A percentile compares a stretch with the other conserved stretches of the same genome.
Conservation (phyloP, 2,329 filamentous ascomycete genomes). For the Penicillium sp. region DNA sequence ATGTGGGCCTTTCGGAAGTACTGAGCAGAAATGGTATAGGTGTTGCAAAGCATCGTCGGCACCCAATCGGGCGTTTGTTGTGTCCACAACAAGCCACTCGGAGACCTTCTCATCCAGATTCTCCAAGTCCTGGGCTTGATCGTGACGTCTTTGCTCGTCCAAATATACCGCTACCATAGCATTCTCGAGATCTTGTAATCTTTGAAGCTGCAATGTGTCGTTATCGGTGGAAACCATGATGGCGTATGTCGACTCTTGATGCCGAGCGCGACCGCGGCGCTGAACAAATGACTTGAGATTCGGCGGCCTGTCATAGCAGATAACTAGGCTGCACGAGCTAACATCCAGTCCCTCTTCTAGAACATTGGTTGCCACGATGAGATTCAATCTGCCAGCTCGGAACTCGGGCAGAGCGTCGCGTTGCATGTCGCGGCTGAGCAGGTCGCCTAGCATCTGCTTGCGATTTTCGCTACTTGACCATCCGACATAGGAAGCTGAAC, state of each 20-base stretch:
- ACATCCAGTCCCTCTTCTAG: conserved; percentile 59
- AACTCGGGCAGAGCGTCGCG: conserved; percentile 51
- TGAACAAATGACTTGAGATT: conserved; percentile 62
- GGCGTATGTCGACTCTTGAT: conserved; percentile 49
- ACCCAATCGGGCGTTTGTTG: conserved; percentile 56
- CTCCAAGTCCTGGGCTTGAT: conserved; percentile 47
- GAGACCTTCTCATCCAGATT: conserved; percentile 38
- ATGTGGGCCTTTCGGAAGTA: conserved; percentile 52
- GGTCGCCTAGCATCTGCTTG: conserved; percentile 47
- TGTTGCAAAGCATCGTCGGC: conserved; percentile 69
- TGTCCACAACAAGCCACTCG: conserved; percentile 38
- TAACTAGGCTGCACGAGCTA: conserved; percentile 58
- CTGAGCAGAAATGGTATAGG: conserved; percentile 72
- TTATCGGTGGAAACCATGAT: conserved; percentile 45
- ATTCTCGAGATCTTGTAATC: conserved; percentile 63
- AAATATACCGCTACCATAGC: conserved; percentile 67
- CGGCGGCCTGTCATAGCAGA: conserved; percentile 58
- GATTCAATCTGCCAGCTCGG: conserved; percentile 47
- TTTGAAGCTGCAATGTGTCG: conserved; percentile 32
- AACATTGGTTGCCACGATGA: conserved; percentile 55
- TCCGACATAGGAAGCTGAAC: conserved; percentile 43
- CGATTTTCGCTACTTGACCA: conserved; percentile 40
- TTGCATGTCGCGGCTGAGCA: conserved; percentile 46
- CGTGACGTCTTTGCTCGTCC: conserved; percentile 53
- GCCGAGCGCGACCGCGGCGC: conserved; percentile 57